These are phyloP conservation scores for Chytriomyces confervae DNA, from an alignment of 192 early-diverging fungal genomes.

Conservation along the genomic window DNA sequence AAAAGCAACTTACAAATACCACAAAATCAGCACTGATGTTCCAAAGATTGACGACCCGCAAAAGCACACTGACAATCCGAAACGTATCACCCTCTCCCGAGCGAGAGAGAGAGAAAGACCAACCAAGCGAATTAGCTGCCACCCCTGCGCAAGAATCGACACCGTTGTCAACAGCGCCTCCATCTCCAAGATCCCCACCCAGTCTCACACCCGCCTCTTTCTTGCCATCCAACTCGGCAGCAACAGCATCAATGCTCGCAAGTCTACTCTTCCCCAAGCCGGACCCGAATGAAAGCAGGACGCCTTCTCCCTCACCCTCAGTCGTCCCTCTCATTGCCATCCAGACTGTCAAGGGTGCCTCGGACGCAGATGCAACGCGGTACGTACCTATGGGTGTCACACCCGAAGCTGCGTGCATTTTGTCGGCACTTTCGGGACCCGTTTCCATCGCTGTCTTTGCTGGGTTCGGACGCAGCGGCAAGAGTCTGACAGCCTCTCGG, in stretches of 20 bases:
- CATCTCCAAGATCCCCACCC: too few relatives aligned
- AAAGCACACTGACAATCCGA: not conserved
- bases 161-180: too few relatives aligned
- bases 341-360: not conserved
- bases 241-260: too few relatives aligned
- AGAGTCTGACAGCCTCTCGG: constrained; percentile 50
- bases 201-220: too few relatives aligned
- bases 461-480: constrained; percentile 58
- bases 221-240: too few relatives aligned
- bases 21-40: not conserved
- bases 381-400: constrained; percentile 58
- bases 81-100: not conserved
- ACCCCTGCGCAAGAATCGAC: not conserved
- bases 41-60: not conserved
- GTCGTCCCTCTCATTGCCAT: not conserved
- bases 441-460: constrained; percentile 58
- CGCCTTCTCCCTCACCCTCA: not conserved
- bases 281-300: too few relatives aligned
- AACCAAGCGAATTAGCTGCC: not conserved
- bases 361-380: constrained; percentile 23
- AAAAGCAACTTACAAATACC: not conserved
- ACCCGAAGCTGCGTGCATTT: constrained; percentile 49
- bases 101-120: not conserved
- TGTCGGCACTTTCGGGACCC: constrained; percentile 50
- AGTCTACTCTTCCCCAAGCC: too few relatives aligned